Percentiles rank a stretch among this genome's conserved stretches.
phyloP scores from a whole-genome alignment of 352 stramenopile species.

The Globisporangium spiculum region DNA sequence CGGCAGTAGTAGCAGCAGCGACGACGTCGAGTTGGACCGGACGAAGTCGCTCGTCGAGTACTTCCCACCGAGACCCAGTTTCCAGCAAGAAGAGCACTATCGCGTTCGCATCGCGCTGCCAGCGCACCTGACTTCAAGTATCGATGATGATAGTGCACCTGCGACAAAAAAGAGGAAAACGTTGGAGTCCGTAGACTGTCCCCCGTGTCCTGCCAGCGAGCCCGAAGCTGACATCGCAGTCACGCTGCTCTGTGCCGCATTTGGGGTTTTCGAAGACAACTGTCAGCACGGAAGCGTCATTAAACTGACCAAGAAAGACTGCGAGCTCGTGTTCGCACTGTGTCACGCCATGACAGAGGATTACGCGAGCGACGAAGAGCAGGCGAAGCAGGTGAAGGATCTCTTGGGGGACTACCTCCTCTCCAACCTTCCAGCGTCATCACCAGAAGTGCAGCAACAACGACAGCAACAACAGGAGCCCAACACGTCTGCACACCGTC shows the following conservation, averaged over 20 bases:
- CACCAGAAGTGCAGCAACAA: not conserved
- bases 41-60: not conserved
- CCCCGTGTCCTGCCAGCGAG: not conserved
- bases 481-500: not conserved
- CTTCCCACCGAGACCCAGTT: not conserved
- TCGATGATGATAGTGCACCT: not conserved
- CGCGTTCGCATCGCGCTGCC: not conserved
- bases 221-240: not conserved
- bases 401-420: conserved; percentile 1
- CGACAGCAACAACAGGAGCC: not conserved
- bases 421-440: not conserved
- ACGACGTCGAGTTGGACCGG: not conserved
- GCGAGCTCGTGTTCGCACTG: conserved; percentile 1
- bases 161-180: not conserved
- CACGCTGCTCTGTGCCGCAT: not conserved
- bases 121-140: no score
- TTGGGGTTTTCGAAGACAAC: conserved; percentile 5
- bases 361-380: not conserved
- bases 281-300: not conserved
- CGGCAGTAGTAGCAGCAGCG: not conserved
- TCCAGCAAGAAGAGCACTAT: conserved; percentile 5
- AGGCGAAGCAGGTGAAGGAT: not conserved
- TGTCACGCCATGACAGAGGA: not conserved
- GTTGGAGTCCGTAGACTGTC: not conserved
- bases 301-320: not conserved